Evolutionary conservation across 306 rosid species (phyloP), one percentile per base, ranked within the genome.

Genomic region (Purshia tridentata): DNA sequence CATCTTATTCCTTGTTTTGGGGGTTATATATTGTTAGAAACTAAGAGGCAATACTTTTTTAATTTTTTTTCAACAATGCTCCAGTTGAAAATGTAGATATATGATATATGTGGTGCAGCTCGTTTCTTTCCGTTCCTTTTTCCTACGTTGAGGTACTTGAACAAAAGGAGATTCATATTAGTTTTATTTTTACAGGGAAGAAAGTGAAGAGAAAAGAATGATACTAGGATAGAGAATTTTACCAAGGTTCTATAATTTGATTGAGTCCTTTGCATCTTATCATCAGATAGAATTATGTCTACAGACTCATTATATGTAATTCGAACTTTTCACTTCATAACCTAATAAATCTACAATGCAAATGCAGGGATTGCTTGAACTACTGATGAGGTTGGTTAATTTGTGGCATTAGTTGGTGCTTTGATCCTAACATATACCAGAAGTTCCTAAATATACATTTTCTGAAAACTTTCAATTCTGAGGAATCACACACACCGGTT

Each of bases 341-440:
- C 13, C 66, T 75, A 45, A 65, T 71, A 54, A 3, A 35, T 65
- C 23, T 67, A 76, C 54, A 53, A 52, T 72, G 65, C 46, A 78
- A 74, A 10, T 79, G 84, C 89, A 84, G 88, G 81, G 45, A 35
- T 81, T 50, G 16, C 8, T 18, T 47, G 20, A 71, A 64, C 64
- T 18, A 42, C 68, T 72, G 83, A 71, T 76, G 45, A 23, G 23
- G 53, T 55, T 29, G 42, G 39, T 19, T 55, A 39, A 40, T 22
- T 41, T 55, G 44, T 10, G 0, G 16, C 52, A 54, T 42, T 8
- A 10, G 10, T 20, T 54, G 65, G 65, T 40, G 40, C 50, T 41
- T 54, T 53, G 9, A 53, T 69, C 63, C 15, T 42, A 53, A 11
- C 63, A 22, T 41, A 41, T 69, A 20, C 50, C n/a, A 55, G 49